A percentile compares a stretch with the other conserved stretches of the same genome.
phyloP scores from a whole-genome alignment of 495 filamentous ascomycete species.

The Podospora pseudocomata region DNA sequence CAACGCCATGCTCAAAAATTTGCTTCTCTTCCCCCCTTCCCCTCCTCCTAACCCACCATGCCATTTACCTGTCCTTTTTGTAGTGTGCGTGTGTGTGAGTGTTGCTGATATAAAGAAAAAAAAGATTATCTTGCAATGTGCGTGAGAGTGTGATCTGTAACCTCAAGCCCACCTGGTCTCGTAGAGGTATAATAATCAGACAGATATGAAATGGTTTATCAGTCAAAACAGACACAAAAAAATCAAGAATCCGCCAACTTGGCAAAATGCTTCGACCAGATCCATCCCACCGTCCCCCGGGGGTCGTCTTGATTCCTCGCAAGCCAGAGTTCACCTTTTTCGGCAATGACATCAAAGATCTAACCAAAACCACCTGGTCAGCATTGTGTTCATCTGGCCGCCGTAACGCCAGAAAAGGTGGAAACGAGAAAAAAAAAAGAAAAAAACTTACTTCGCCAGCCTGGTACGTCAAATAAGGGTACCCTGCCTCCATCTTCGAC shows the following conservation, averaged over 20 bases:
- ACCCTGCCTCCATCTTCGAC: conserved; percentile 86
- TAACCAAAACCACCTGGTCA: conserved; percentile 18
- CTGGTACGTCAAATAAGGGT: conserved; percentile 92
- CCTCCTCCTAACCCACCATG: background rate
- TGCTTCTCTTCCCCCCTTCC: background rate
- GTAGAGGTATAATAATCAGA: too few relatives aligned
- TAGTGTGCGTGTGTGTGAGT: conserved; percentile 8
- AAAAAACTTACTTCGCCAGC: conserved; percentile 66
- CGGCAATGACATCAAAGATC: conserved; percentile 86
- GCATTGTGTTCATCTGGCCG: conserved; percentile 4
- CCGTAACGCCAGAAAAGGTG: background rate
- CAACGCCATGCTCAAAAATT: background rate
- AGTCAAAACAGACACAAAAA: too few relatives aligned
- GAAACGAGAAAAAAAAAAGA: background rate
- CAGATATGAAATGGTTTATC: too few relatives aligned
- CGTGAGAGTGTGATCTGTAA: too few relatives aligned
- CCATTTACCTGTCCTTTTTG: background rate
- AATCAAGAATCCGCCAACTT: conserved; percentile 57
- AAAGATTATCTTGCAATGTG: background rate
- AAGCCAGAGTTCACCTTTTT: conserved; percentile 97
- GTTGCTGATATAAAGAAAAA: conserved; percentile 8
- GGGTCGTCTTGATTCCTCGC: conserved; percentile 94
- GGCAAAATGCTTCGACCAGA: conserved; percentile 97
- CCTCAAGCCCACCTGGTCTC: too few relatives aligned
- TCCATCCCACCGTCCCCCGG: conserved; percentile 79